Base-by-base conservation (phyloP, 2,329 filamentous ascomycete species). In the Calonectria hongkongensis region DNA sequence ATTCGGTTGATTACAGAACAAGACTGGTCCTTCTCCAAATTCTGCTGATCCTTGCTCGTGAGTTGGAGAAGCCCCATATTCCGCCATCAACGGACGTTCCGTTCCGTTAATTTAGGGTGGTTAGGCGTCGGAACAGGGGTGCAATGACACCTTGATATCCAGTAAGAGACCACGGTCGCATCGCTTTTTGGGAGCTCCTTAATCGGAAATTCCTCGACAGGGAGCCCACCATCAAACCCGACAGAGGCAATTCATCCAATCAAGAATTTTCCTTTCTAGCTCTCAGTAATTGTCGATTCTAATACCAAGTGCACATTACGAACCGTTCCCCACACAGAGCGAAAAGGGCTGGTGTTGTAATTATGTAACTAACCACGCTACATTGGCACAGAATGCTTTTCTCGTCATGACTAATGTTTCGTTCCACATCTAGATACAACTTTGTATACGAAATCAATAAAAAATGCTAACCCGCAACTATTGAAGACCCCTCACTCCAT, bases 401-500 rank as follows among this genome's bases (percentile, higher is more conserved):
- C 30, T 5, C 9, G 9, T 33, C 30, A 33, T 5, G 30, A 5
- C 9, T 9, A 5, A 33, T 33, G 30, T 33, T 33, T 33, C 30
- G 2, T 33, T 21, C 21, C 30, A 33, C 30, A 33, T 33, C 30
- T 33, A 9, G 30, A 33, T 5, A 33, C 30, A 5, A 33, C 9
- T 5, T 33, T 33, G 30, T 33, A 33, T 33, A 9, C 30, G 21
- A 21, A 21, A 21, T 21, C 21, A 21, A 21, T 21, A 21, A 21
- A 36, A 10, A 13, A 7, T 50, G 15, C 4, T 25, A 50, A 27
- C n/a, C 15, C 18, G n/a, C 25, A 13, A n/a, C 47, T 8, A 25
- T 28, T 12, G 13, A 18, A 2, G 3, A 33, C 9, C 15, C 6
- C 9, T 45, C 13, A 67, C n/a, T 67, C 65, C 65, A 67, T 79